A percentile compares a stretch with the other conserved stretches of the same genome.
phyloP scores from a whole-genome alignment of 75 land plant genomes.

The Cunninghamia lanceolata region DNA sequence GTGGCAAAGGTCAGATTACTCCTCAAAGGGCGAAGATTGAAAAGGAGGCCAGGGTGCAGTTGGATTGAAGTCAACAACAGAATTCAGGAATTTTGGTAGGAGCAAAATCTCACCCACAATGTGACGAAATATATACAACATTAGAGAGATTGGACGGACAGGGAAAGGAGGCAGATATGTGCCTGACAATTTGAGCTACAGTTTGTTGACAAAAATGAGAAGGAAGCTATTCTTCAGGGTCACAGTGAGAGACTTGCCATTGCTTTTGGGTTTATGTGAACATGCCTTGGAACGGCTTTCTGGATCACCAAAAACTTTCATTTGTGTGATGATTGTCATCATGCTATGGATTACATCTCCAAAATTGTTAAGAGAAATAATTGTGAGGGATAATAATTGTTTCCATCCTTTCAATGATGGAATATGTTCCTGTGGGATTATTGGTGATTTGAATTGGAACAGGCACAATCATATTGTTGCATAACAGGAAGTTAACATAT shows the following conservation, averaged over 20 bases:
- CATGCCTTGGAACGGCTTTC: neutral
- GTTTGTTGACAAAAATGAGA: neutral
- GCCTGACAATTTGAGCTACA: neutral
- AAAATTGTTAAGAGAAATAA: neutral
- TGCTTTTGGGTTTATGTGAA: neutral
- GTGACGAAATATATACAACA: slow-evolving; percentile 9
- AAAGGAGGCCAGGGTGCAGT: slow-evolving; percentile 51
- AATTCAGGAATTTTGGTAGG: slow-evolving; percentile 47
- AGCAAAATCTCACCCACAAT: slow-evolving; percentile 26
- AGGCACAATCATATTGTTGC: neutral
- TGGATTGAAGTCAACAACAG: slow-evolving; percentile 34
- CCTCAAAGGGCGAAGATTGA: slow-evolving; percentile 24
- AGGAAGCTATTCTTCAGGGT: neutral
- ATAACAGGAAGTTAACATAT: neutral
- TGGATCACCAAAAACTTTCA: neutral
- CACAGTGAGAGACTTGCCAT: neutral
- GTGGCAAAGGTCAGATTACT: slow-evolving; percentile 20
- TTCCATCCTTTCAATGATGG: neutral
- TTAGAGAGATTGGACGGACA: slow-evolving; percentile 16
- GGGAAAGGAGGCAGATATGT: slow-evolving; percentile 10
- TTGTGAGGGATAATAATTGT: neutral
- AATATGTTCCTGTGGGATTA: neutral
- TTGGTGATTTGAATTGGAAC: neutral
- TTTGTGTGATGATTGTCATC: neutral
- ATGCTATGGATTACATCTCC: neutral